These are phyloP conservation scores for Adansonia rubrostipa DNA, from an alignment of 441 rosid species.

Conservation along the genomic window DNA sequence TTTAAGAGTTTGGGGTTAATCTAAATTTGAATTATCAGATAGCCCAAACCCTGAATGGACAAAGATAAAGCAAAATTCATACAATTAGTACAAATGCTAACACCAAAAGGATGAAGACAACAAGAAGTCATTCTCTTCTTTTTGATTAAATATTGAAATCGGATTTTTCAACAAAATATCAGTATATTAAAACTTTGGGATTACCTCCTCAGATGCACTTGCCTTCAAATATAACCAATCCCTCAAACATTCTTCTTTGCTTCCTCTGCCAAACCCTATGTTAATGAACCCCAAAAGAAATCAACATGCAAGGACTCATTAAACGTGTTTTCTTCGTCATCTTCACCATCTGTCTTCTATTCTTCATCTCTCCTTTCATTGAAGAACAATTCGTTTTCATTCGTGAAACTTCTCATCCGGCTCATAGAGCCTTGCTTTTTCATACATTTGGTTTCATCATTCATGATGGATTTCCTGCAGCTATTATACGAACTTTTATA, in stretches of 20 bases:
- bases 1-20: background rate
- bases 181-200: constrained; percentile 32
- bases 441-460: background rate
- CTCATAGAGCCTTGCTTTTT: background rate
- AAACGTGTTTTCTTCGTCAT: background rate
- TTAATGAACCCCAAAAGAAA: background rate
- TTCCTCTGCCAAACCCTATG: background rate
- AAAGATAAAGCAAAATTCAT: background rate
- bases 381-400: background rate
- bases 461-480: background rate
- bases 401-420: constrained; percentile 6
- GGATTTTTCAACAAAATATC: constrained; percentile 44
- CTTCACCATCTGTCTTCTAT: background rate
- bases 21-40: background rate
- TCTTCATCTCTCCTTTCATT: background rate
- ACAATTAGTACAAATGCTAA: background rate
- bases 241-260: background rate
- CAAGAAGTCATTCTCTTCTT: constrained; percentile 30
- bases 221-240: constrained; percentile 4
- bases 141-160: constrained; percentile 32
- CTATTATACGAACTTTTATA: background rate
- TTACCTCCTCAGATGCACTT: background rate
- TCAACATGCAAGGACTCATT: constrained; percentile 4
- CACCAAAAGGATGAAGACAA: constrained; percentile 37
- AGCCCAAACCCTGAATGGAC: background rate